A percentile compares a stretch with the other conserved stretches of the same genome.
phyloP scores from a whole-genome alignment of 108 stramenopile species.

The Aurantiochytrium sp. region DNA sequence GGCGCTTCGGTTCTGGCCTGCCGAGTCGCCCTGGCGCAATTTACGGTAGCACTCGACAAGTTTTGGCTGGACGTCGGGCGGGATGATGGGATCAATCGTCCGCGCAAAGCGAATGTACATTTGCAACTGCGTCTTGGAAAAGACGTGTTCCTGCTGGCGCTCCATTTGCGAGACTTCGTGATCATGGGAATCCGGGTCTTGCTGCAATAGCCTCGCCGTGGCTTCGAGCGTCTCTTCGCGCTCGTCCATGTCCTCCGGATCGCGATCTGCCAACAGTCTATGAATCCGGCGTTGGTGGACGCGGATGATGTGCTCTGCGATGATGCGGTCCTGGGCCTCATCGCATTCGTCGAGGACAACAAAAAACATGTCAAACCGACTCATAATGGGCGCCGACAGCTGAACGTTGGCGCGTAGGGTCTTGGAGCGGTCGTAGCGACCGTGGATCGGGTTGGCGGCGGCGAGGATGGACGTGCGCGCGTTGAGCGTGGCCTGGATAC shows the following conservation, averaged over 20 bases:
- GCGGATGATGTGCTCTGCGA: conserved; percentile 87
- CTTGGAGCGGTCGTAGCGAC: conserved; percentile 95
- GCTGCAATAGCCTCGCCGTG: conserved; percentile 45
- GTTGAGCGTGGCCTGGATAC: conserved; percentile 96
- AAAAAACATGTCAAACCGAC: conserved; percentile 97
- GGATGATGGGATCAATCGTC: conserved; percentile 76
- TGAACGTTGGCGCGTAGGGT: conserved; percentile 90
- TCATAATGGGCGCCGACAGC: conserved; percentile 88
- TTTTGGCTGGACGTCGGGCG: conserved; percentile 63
- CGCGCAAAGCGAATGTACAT: conserved; percentile 83
- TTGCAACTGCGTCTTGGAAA: conserved; percentile 73
- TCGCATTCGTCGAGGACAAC: conserved; percentile 95
- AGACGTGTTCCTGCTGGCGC: conserved; percentile 23
- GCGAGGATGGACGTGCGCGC: conserved; percentile 95
- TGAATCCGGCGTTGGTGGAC: conserved; percentile 55
- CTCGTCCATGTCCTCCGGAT: conserved; percentile 14
- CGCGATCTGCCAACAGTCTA: neutral
- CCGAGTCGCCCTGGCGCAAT: conserved; percentile 78
- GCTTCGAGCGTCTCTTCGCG: neutral
- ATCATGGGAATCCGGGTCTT: conserved; percentile 37
- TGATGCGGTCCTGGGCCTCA: conserved; percentile 75
- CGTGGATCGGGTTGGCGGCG: conserved; percentile 96
- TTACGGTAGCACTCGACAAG: conserved; percentile 94
- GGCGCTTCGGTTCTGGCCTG: conserved; percentile 82
- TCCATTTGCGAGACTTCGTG: neutral